phyloP scores from a whole-genome alignment of 2,329 filamentous ascomycete genomes.

The Emericellopsis cladophorae region DNA sequence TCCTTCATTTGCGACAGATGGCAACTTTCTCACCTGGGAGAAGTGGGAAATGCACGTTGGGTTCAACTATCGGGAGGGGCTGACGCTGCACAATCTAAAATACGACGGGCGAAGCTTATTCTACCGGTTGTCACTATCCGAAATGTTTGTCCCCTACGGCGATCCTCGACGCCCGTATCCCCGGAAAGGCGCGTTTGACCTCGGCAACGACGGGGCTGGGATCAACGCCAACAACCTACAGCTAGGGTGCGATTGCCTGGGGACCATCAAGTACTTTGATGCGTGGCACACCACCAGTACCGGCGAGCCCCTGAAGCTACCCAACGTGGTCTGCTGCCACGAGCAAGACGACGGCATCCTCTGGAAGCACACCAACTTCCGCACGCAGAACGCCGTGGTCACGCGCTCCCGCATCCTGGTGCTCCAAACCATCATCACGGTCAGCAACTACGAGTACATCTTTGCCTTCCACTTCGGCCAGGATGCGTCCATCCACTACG shows the following conservation, averaged over 20 bases:
- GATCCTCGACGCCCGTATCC: slow-evolving; percentile 50
- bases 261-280: slow-evolving; percentile 36
- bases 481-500: slow-evolving; percentile 26
- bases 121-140: slow-evolving; percentile 50
- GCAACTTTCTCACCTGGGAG: slow-evolving; percentile 36
- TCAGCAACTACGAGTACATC: slow-evolving; percentile 48
- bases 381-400: slow-evolving; percentile 42
- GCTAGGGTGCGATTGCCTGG: slow-evolving; percentile 54
- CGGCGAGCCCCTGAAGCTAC: slow-evolving; percentile 16
- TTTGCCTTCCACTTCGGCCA: slow-evolving; percentile 34
- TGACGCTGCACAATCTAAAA: slow-evolving; percentile 52
- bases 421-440: slow-evolving; percentile 48
- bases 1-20: slow-evolving; percentile 24
- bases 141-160: slow-evolving; percentile 57
- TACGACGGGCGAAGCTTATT: slow-evolving; percentile 52
- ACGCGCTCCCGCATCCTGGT: slow-evolving; percentile 43
- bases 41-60: slow-evolving; percentile 55
- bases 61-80: slow-evolving; percentile 55
- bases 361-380: slow-evolving; percentile 51
- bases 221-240: slow-evolving; percentile 52
- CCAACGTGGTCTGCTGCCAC: slow-evolving; percentile 22
- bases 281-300: slow-evolving; percentile 16
- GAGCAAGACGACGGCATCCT: slow-evolving; percentile 36
- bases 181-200: slow-evolving; percentile 55
- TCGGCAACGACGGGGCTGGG: slow-evolving; percentile 53